phyloP scores from a whole-genome alignment of 768 basidiomycete species.

The Tylopilus subfusipes region DNA sequence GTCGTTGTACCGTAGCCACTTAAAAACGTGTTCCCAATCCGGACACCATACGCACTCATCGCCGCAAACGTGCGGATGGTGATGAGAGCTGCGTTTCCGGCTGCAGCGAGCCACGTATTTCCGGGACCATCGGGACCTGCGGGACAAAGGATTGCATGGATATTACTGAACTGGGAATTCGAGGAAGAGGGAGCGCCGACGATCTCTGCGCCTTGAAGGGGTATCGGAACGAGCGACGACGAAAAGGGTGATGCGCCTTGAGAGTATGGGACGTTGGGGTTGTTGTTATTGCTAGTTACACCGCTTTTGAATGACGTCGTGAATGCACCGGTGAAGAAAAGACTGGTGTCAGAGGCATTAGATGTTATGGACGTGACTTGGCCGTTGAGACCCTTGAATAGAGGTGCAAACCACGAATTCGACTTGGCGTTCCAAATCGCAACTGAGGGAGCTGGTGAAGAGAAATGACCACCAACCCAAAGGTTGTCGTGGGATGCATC shows the following conservation, averaged over 20 bases:
- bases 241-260: slow-evolving; percentile 81
- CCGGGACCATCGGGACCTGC: slow-evolving; percentile 74
- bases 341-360: slow-evolving; percentile 63
- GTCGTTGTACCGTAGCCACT: slow-evolving; percentile 76
- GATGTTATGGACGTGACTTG: slow-evolving; percentile 74
- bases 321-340: slow-evolving; percentile 91
- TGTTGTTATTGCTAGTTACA: slow-evolving; percentile 55
- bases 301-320: slow-evolving; percentile 64
- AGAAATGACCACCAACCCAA: slow-evolving; percentile 79
- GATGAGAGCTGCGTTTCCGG: slow-evolving; percentile 67
- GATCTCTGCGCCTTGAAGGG: slow-evolving; percentile 54
- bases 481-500: slow-evolving; percentile 61
- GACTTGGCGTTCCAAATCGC: slow-evolving; percentile 67
- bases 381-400: slow-evolving; percentile 75
- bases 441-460: slow-evolving; percentile 61
- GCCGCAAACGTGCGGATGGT: slow-evolving; percentile 73
- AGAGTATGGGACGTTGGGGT: slow-evolving; percentile 84
- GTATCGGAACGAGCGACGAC: slow-evolving; percentile 82
- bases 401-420: slow-evolving; percentile 69
- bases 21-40: slow-evolving; percentile 90
- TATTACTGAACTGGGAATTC: slow-evolving; percentile 56
- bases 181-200: slow-evolving; percentile 63
- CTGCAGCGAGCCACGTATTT: slow-evolving; percentile 80
- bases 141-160: slow-evolving; percentile 79
- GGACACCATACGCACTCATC: slow-evolving; percentile 72